These are phyloP conservation scores for Entelexis paramagnoliae DNA, from an alignment of 1,139 yeast species.

Conservation along the genomic window DNA sequence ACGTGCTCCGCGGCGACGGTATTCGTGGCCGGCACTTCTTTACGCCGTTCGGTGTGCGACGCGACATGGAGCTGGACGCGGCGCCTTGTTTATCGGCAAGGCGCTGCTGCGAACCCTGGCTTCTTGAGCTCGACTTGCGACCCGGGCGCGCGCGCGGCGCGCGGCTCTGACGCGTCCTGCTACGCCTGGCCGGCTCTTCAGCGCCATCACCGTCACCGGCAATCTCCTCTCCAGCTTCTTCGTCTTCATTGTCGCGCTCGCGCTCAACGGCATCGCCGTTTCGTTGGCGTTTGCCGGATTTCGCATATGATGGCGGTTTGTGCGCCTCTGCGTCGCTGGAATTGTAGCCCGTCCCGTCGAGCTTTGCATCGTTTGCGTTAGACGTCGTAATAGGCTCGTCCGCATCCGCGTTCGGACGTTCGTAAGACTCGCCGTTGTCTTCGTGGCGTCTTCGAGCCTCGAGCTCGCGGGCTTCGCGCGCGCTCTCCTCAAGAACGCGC, in stretches of 20 bases:
- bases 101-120: neutral
- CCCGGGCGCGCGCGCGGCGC: neutral
- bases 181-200: conserved; percentile 9
- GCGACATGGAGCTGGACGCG: neutral
- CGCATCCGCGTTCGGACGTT: neutral
- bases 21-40: conserved; percentile 65
- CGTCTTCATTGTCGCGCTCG: neutral
- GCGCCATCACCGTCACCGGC: neutral
- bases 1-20: conserved; percentile 62
- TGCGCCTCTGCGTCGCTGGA: neutral
- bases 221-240: neutral
- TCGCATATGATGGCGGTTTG: neutral
- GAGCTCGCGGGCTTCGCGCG: conserved; percentile 36
- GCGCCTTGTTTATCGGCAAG: neutral
- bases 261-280: neutral
- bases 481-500: conserved; percentile 62
- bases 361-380: neutral
- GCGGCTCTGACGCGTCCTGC: conserved; percentile 10
- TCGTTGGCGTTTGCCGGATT: neutral
- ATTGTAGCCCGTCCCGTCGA: neutral
- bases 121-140: neutral
- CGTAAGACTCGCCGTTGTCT: neutral
- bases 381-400: neutral
- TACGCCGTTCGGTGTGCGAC: conserved; percentile 8
- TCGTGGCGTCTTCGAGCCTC: conserved; percentile 15